phyloP scores from a whole-genome alignment of 1,139 yeast species.

The Lodderomyces theae region DNA sequence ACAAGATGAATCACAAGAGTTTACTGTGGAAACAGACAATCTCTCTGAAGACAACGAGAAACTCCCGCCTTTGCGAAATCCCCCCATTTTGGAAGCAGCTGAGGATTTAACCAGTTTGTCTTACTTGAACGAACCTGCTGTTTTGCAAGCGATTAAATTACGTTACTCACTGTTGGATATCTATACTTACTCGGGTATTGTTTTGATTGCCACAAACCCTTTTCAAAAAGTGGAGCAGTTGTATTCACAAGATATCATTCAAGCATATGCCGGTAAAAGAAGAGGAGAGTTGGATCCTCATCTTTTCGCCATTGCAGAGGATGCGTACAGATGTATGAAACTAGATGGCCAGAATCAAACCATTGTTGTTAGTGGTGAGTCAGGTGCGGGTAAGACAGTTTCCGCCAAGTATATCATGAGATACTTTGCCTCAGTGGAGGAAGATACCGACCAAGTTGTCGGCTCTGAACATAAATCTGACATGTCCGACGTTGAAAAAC shows the following conservation, averaged over 20 bases:
- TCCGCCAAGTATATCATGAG: conserved; percentile 97
- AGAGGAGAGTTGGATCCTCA: conserved; percentile 97
- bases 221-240: conserved; percentile 89
- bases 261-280: conserved; percentile 88
- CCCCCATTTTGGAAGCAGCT: conserved; percentile 89
- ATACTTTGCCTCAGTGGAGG: conserved; percentile 93
- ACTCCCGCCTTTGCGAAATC: conserved; percentile 84
- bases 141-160: conserved; percentile 86
- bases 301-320: conserved; percentile 96
- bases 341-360: conserved; percentile 84
- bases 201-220: conserved; percentile 93
- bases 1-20: conserved; percentile 45
- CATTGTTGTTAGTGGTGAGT: conserved; percentile 95
- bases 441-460: conserved; percentile 27
- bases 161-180: conserved; percentile 87
- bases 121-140: conserved; percentile 94
- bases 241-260: conserved; percentile 88
- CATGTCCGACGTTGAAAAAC: conserved; percentile 90
- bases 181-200: conserved; percentile 96
- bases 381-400: conserved; percentile 98
- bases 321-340: conserved; percentile 95
- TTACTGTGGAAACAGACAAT: conserved; percentile 54
- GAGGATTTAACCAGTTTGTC: conserved; percentile 92
- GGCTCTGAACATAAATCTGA: conserved; percentile 50
- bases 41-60: conserved; percentile 50